Evolutionary conservation across 2,329 filamentous ascomycete genomes (phyloP), one percentile per base, ranked within the genome.

Genomic region (Periconia macrospinosa): DNA sequence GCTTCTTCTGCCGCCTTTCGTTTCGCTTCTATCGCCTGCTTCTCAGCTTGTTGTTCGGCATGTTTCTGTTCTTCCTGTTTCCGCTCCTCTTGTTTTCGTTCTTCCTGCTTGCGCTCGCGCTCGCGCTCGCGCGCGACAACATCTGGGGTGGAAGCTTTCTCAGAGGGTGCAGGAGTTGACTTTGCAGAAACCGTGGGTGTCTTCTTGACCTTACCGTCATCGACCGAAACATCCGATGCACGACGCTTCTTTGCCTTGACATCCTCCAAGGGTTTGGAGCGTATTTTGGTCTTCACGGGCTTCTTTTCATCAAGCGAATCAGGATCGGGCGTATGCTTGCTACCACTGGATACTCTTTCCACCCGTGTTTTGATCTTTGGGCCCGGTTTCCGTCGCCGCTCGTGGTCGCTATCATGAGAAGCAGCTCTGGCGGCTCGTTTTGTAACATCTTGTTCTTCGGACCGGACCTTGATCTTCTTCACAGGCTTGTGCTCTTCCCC

Each of bases 271-370:
- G 63, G 59, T 43, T 66, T 66, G 48, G 69, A 66, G 47, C 70
- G 70, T 54, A 69, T 65, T 46, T 67, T 66, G 30, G 64, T 69
- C 53, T 68, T 73, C 20, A 63, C 45, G 11, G 57, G 49, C 45
- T 69, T 72, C 37, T 65, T 64, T 52, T 74, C 71, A 37, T 73
- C 71, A 3, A 66, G 68, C 15, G 71, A 73, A 8, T 73, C 70
- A 6, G 66, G 56, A 35, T 72, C 71, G 15, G 69, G 65, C 2
- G 68, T 73, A 30, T 67, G 66, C 50, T 70, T 70, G 49, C 64
- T 27, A 27, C 23, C 52, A 45, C 57, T 63, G n/a, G 53, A 49
- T 6, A 63, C 54, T 44, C 64, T 67, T 41, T 66, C 61, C 14
- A 62, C 45, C 44, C 67, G 70, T 20, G 60, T 63, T 47, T 62